A percentile compares a stretch with the other conserved stretches of the same genome.
phyloP scores from a whole-genome alignment of 768 basidiomycete species.

The Mycena olivaceomarginata region DNA sequence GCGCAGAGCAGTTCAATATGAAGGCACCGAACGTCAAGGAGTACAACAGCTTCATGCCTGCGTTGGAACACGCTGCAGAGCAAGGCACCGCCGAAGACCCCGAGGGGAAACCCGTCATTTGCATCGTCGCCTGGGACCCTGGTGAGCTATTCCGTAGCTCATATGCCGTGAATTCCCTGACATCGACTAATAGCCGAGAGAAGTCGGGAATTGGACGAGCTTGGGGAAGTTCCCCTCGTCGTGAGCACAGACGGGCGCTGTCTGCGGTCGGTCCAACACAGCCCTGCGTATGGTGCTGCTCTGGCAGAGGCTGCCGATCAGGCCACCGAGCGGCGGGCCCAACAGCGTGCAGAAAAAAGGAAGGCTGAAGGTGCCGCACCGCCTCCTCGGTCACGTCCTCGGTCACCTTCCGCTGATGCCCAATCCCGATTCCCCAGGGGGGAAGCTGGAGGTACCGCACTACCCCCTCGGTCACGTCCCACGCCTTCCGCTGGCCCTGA shows the following conservation, averaged over 20 bases:
- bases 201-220: not conserved
- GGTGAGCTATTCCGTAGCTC: not conserved
- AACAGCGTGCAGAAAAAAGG: too few relatives aligned
- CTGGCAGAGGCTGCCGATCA: not conserved
- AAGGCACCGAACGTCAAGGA: not conserved
- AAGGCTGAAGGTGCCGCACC: too few relatives aligned
- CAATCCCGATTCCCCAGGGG: too few relatives aligned
- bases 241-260: not conserved
- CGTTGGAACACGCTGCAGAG: not conserved
- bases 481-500: too few relatives aligned
- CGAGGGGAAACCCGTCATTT: conserved; percentile 2
- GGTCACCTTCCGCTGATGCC: too few relatives aligned
- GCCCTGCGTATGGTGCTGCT: not conserved
- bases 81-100: not conserved
- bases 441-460: too few relatives aligned
- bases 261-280: conserved; percentile 4
- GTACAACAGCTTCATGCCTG: conserved; percentile 1
- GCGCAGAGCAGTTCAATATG: too few relatives aligned
- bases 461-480: too few relatives aligned
- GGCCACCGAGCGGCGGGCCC: too few relatives aligned
- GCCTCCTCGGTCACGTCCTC: too few relatives aligned
- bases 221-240: not conserved
- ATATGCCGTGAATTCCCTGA: not conserved
- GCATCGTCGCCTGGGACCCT: conserved; percentile 5
- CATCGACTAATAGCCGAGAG: not conserved